These are phyloP conservation scores for Ambrosia hybrid DNA, from an alignment of 140 eudicot genomes.

Conservation along the genomic window DNA sequence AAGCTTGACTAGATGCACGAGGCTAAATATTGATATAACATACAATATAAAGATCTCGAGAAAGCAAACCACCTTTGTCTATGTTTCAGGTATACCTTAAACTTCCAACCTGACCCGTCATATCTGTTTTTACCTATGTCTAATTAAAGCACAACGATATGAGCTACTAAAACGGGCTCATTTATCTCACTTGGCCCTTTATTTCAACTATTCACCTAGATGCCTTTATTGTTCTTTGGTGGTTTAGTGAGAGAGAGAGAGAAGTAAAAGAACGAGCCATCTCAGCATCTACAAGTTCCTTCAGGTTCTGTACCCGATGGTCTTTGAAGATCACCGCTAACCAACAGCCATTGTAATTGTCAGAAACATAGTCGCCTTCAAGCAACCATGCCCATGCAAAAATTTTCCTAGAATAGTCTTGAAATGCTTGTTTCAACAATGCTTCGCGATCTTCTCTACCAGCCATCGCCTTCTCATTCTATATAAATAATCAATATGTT, in stretches of 20 bases:
- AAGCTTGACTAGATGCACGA: too few relatives aligned
- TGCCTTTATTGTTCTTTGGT: background rate
- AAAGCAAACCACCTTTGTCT: background rate
- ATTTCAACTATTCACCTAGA: conserved; percentile 27
- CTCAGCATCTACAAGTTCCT: conserved; percentile 28
- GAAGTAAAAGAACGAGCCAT: conserved; percentile 19
- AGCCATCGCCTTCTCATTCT: conserved; percentile 48
- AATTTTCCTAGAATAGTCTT: conserved; percentile 43
- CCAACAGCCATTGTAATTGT: conserved; percentile 26
- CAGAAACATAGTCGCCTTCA: conserved; percentile 27
- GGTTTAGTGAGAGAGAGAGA: conserved; percentile 29
- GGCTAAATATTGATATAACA: too few relatives aligned
- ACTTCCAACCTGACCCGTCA: conserved; percentile 1
- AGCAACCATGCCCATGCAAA: conserved; percentile 40
- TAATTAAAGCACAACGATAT: conserved; percentile 15
- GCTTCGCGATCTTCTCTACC: conserved; percentile 27
- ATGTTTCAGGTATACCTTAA: conserved; percentile 20
- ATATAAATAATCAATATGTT: background rate
- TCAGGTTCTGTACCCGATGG: conserved; percentile 25
- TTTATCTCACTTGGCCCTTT: conserved; percentile 17
- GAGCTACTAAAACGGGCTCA: conserved; percentile 13
- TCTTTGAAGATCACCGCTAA: conserved; percentile 28
- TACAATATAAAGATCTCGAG: background rate
- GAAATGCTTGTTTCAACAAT: conserved; percentile 46
- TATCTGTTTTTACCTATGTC: conserved; percentile 13